phyloP scores from a whole-genome alignment of 805 yeast genomes.

The Nakazawaea wyomingensis region DNA sequence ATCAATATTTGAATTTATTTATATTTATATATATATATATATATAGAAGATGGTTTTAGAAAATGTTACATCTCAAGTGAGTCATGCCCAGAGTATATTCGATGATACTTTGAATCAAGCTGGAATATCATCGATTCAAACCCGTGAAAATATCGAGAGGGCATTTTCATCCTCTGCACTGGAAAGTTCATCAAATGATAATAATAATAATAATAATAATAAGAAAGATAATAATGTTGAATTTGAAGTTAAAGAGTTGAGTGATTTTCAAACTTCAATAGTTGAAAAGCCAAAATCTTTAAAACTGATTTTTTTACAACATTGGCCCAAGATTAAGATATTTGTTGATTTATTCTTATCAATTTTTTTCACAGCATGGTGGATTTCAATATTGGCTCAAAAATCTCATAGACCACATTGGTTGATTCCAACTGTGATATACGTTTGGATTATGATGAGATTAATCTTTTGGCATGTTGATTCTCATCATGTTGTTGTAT shows the following conservation, averaged over 20 bases:
- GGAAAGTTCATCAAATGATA: background rate
- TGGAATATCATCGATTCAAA: background rate
- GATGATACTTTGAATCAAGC: background rate
- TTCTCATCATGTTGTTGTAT: conserved; percentile 19
- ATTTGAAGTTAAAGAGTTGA: conserved; percentile 4
- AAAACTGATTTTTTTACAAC: background rate
- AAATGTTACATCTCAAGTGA: conserved; percentile 1
- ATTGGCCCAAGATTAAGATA: conserved; percentile 4
- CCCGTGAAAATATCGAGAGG: background rate
- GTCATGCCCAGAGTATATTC: background rate
- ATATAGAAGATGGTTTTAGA: conserved; percentile 6
- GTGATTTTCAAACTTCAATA: background rate
- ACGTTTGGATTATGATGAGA: conserved; percentile 36
- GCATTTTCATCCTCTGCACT: background rate
- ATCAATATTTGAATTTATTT: background rate
- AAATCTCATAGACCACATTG: conserved; percentile 36
- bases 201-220: background rate
- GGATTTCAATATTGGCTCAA: conserved; percentile 40
- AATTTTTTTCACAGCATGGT: conserved; percentile 31
- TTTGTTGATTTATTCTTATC: conserved; percentile 18
- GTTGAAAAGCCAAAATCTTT: background rate
- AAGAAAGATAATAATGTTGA: background rate
- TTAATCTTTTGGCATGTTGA: conserved; percentile 37
- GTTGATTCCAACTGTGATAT: conserved; percentile 42
- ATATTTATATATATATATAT: too few relatives aligned